Conservation (phyloP, 2,329 filamentous ascomycete genomes). For the Hypoxylon sp. region DNA sequence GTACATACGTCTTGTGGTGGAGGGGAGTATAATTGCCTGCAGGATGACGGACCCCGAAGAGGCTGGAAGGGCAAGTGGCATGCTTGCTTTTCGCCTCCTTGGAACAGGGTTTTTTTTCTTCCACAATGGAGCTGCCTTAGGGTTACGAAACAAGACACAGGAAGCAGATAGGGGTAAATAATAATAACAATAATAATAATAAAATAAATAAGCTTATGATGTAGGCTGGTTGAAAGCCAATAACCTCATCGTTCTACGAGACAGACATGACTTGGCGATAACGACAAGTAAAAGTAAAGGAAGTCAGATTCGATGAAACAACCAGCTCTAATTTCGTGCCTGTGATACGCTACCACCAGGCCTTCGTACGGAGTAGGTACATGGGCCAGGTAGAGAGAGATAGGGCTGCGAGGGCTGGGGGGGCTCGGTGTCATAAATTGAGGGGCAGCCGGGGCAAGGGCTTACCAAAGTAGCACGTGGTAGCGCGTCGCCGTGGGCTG, state of each 20-base stretch:
- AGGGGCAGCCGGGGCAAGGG: background rate
- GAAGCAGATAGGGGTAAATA: no score
- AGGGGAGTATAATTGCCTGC: slow-evolving; percentile 19
- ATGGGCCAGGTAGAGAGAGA: background rate
- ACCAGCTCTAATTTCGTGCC: no score
- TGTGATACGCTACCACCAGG: background rate
- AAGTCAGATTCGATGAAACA: slow-evolving; percentile 8
- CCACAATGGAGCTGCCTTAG: background rate
- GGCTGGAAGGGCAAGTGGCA: background rate
- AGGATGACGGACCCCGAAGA: slow-evolving; percentile 13
- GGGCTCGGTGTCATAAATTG: background rate
- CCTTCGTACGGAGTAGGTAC: background rate
- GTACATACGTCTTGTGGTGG: slow-evolving; percentile 10
- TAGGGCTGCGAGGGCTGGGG: background rate
- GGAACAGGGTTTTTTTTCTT: background rate
- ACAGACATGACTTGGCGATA: slow-evolving; percentile 13
- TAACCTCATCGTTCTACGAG: background rate
- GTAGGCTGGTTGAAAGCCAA: no score
- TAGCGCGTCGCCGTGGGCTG: slow-evolving; percentile 27
- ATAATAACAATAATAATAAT: no score
- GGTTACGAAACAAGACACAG: no score
- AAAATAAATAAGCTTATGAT: no score
- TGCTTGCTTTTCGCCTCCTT: slow-evolving; percentile 4
- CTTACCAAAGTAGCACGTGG: slow-evolving; percentile 38
- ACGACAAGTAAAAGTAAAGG: slow-evolving; percentile 15